Evolutionary conservation across 805 yeast genomes (phyloP), one percentile per base, ranked within the genome.

Genomic region (Candida saitoana): DNA sequence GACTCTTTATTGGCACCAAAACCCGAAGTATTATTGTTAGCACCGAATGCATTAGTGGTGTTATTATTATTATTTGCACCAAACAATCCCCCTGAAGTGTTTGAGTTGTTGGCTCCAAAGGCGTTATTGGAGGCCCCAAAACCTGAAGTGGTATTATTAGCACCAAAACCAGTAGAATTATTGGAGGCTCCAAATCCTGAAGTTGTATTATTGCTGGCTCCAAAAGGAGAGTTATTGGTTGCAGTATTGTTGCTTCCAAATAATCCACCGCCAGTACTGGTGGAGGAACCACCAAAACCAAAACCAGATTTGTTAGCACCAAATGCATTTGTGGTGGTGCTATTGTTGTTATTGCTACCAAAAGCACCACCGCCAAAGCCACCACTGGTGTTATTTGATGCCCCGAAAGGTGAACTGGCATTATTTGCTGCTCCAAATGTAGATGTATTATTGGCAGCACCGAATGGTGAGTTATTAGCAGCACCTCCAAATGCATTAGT

Each of bases 31-130:
- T 29, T 29, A 31, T 27, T 38, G 38, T 31, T 39, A 18, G 22
- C 39, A 5, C 60, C 60, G 49, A 57, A 54, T 11, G 49, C 48
- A 22, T 48, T 43, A 19, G 51, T 49, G 20, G 53, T 43, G 18
- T 47, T 46, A 33, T 42, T 36, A 30, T 42, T 33, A 36, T 27
- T 40, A 27, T n/a, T n/a, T n/a, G n/a, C n/a, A n/a, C 68, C 66
- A 47, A 60, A 63, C 18, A 60, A 52, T 4, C 68, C 67, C 6
- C 65, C 65, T 16, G 56, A 46, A 19, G 59, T 44, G 35, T 49
- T 45, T 22, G n/a, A 12, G 38, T 49, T 53, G 17, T 46, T 55
- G 19, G 48, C 37, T 35, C 55, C 59, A 44, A 57, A 50, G 34
- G 54, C 50, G 45, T 43, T 57, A 37, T 54, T 54, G 32, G 52